Evolutionary conservation across 1,139 yeast genomes (phyloP).

Genomic region (Ogataea hybrid): DNA sequence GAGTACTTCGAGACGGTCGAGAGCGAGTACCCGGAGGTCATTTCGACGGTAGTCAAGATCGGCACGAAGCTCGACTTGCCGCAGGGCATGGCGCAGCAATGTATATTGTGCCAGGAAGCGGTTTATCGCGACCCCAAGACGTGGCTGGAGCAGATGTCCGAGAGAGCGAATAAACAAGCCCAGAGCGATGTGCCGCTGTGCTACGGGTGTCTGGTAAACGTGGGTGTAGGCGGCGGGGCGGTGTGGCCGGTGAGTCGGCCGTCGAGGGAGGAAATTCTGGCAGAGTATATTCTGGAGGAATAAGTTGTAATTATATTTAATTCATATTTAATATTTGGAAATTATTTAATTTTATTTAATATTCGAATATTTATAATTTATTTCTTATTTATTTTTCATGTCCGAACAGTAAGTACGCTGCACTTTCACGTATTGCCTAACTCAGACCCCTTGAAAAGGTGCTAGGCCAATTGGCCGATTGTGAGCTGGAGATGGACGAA

Average conservation of each 20-base stretch:
- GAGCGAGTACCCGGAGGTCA: conserved; percentile 83
- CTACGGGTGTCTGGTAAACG: conserved; percentile 74
- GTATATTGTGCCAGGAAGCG: conserved; percentile 52
- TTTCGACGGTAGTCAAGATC: conserved; percentile 89
- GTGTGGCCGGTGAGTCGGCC: conserved; percentile 51
- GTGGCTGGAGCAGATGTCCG: conserved; percentile 79
- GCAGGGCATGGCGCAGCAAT: conserved; percentile 25
- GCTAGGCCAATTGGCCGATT: conserved; percentile 44
- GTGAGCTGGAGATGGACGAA: conserved; percentile 53
- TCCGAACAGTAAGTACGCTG: not conserved
- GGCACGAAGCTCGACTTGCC: conserved; percentile 77
- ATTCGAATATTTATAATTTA: too few relatives aligned
- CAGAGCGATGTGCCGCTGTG: conserved; percentile 43
- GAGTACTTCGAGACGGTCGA: conserved; percentile 75
- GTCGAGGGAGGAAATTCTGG: conserved; percentile 38
- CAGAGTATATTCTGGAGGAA: conserved; percentile 41
- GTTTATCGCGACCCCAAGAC: conserved; percentile 56
- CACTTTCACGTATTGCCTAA: not conserved
- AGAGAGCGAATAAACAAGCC: conserved; percentile 34
- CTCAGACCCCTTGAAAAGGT: conserved; percentile 26
- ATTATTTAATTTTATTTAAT: too few relatives aligned
- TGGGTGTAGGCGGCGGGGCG: conserved; percentile 45
- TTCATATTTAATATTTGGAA: too few relatives aligned
- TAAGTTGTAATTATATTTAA: too few relatives aligned
- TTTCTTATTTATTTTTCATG: not conserved